Evolutionary conservation across 202 grass and related monocot genomes (phyloP), one percentile per base, ranked within the genome.

Genomic region (Setaria viridis): DNA sequence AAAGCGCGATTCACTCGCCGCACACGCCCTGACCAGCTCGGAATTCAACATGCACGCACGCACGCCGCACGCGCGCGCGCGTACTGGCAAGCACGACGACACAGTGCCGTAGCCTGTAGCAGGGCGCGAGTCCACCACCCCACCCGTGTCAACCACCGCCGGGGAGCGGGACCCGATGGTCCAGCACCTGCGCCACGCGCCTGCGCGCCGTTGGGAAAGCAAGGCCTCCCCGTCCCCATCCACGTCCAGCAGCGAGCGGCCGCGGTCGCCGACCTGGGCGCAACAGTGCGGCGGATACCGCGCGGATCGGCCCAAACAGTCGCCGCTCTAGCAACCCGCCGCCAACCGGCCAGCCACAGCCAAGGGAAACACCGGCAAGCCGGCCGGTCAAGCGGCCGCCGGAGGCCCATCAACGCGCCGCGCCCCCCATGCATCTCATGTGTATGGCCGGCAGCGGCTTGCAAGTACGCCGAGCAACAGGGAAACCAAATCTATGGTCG

Each of bases 231-330:
- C n/a, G 11, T 29, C 9, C 33, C 51, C 72, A 35, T 58, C 55
- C 55, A 3, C 12, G 1, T 47, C 48, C 48, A 50, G 60, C 45
- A 16, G n/a, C 34, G 33, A 4, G 60, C 62, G 19, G 51, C 50
- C 39, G 37, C 21, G 73, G 74, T 60, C 74, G 41, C 66, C 34
- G n/a, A 54, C 57, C 76, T 65, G 75, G 2, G 9, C 45, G 45
- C 66, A 42, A 86, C 76, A 86, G 76, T 72, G 76, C 57, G 10
- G 42, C 43, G 29, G 84, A 86, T 73, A 43, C 84, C 33, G 33
- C 25, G 13, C 46, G 49, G 68, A 86, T 86, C 76, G 67, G 5
- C 1, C 6, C 67, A 6, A 80, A 80, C 77, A 81, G 85, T 58
- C 7, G 70, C 85, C 12, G 49, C 30, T 85, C 64, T 41, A 70